Evolutionary conservation across 352 stramenopile genomes (phyloP).

Genomic region (Phytopythium chamaehyphon): DNA sequence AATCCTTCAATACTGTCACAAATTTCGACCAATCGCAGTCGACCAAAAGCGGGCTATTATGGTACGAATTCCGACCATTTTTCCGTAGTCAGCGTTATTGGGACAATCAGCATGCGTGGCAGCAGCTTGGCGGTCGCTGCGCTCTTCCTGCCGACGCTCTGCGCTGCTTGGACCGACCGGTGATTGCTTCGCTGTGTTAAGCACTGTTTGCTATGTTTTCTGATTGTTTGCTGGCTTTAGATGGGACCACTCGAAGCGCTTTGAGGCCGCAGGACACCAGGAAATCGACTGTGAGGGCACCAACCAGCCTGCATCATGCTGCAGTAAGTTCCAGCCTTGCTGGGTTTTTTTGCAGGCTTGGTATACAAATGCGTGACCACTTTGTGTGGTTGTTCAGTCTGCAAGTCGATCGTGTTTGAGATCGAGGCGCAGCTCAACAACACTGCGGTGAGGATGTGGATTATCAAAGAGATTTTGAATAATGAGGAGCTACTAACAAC

Average conservation of each 20-base stretch:
- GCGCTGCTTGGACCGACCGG: constrained; percentile 52
- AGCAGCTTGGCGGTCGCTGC: constrained; percentile 9
- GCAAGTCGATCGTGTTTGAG: constrained; percentile 76
- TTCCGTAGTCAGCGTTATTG: too few relatives aligned
- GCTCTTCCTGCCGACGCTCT: constrained; percentile 11
- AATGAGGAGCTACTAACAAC: too few relatives aligned
- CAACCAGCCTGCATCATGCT: constrained; percentile 57
- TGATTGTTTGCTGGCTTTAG: constrained; percentile 11
- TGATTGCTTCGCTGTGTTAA: constrained; percentile 5
- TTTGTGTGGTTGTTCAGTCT: constrained; percentile 33
- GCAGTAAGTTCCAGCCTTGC: constrained; percentile 37
- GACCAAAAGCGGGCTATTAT: not conserved
- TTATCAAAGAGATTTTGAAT: too few relatives aligned
- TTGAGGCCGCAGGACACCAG: constrained; percentile 50
- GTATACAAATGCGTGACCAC: too few relatives aligned
- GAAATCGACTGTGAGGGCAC: constrained; percentile 63
- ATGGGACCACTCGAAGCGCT: constrained; percentile 81
- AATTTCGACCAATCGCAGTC: not conserved
- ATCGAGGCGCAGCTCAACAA: constrained; percentile 81
- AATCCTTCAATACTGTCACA: constrained; percentile 21
- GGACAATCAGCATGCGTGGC: not conserved
- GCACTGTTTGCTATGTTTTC: not conserved
- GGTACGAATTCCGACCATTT: too few relatives aligned
- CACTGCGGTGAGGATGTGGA: constrained; percentile 34
- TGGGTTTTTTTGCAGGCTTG: not conserved